Evolutionary conservation across 225 moss, liverwort and hornwort species (phyloP).

Genomic region (Ulota crispa): DNA sequence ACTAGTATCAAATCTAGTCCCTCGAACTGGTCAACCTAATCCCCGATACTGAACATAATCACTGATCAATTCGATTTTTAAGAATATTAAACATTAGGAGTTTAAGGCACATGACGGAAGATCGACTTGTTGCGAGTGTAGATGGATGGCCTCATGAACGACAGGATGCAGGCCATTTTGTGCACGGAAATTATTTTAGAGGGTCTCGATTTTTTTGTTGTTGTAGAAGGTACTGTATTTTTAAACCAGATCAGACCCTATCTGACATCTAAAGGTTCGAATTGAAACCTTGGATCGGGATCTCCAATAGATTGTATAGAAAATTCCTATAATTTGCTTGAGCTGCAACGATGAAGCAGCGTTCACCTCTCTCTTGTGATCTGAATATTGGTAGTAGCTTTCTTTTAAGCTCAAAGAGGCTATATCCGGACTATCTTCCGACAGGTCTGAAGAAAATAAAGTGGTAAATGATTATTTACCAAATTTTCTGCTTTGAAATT

Average conservation of each 20-base stretch:
- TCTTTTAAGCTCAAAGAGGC: not conserved
- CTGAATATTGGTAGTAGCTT: not conserved
- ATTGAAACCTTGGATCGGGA: conserved; percentile 10
- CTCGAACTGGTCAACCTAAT: not conserved
- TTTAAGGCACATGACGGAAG: conserved; percentile 6
- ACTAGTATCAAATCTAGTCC: conserved; percentile 9
- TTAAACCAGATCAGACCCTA: not conserved
- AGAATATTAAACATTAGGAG: not conserved
- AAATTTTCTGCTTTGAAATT: conserved; percentile 4
- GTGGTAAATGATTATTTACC: conserved; percentile 11
- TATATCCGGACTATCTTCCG: not conserved
- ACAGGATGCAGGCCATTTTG: not conserved
- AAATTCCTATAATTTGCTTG: conserved; percentile 4
- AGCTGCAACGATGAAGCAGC: conserved; percentile 28
- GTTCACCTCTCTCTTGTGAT: conserved; percentile 12
- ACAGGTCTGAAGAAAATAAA: not conserved
- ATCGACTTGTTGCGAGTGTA: conserved; percentile 11
- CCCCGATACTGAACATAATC: conserved; percentile 8
- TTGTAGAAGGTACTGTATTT: conserved; percentile 6
- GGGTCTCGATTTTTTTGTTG: not conserved
- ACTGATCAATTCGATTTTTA: conserved; percentile 9
- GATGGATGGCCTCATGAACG: conserved; percentile 23
- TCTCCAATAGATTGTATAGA: not conserved
- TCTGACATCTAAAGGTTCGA: not conserved
- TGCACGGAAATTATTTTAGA: not conserved